Percentiles rank a stretch among this genome's conserved stretches.
Conservation (phyloP, 2,329 filamentous ascomycete species). For the Cytospora chrysosperma region DNA sequence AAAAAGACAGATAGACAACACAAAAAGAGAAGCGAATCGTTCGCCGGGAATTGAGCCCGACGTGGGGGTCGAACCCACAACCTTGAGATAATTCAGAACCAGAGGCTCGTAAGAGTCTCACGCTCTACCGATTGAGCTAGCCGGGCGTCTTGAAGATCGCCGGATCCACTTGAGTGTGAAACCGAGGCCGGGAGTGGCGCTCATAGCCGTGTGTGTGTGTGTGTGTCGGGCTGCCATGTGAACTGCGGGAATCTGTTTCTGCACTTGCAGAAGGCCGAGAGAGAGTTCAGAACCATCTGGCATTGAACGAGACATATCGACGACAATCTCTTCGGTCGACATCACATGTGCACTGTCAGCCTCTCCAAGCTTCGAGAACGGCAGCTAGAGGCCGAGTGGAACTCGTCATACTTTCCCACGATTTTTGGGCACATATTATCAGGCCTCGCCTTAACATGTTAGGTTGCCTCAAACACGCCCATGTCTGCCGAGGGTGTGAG, state of each 20-base stretch:
- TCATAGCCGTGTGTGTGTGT: too few species aligned
- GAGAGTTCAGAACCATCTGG: not conserved
- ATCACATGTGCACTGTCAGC: too few species aligned
- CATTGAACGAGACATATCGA: not conserved
- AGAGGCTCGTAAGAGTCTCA: slow-evolving; percentile 59
- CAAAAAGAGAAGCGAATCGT: not conserved
- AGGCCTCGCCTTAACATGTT: not conserved
- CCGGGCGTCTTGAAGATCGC: slow-evolving; percentile 39
- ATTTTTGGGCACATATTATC: not conserved
- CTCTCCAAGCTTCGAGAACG: not conserved
- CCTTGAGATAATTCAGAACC: slow-evolving; percentile 17
- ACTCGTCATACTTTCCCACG: not conserved
- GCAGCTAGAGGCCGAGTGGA: not conserved
- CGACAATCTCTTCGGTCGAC: not conserved
- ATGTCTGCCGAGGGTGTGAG: not conserved
- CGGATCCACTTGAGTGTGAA: too few species aligned
- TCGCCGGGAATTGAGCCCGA: slow-evolving; percentile 17
- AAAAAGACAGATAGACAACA: too few species aligned
- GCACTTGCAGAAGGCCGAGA: not conserved
- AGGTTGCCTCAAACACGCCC: not conserved
- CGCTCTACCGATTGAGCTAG: slow-evolving; percentile 72
- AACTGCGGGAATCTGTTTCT: not conserved
- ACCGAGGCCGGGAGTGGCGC: too few species aligned
- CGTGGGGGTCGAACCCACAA: slow-evolving; percentile 20
- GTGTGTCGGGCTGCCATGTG: too few species aligned